Conservation (phyloP, 495 filamentous ascomycete genomes). For the Penicillium salamii region DNA sequence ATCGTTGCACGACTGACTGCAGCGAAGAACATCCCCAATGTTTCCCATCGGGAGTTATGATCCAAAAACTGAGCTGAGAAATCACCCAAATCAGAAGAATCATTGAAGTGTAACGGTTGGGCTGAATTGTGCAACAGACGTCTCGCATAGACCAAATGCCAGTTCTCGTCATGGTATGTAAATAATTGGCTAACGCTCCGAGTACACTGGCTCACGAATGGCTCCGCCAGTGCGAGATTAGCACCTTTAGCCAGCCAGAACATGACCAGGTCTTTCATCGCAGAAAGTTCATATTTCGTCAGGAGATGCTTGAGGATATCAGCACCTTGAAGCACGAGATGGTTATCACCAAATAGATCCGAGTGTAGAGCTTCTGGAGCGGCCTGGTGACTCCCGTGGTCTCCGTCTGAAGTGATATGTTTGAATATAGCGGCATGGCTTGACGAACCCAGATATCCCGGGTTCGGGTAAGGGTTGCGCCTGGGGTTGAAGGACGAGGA, state of each 20-base stretch:
- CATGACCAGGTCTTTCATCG: conserved; percentile 28
- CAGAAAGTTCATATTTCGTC: conserved; percentile 18
- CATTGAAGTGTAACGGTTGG: conserved; percentile 25
- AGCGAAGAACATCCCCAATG: conserved; percentile 37
- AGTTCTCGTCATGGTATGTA: conserved; percentile 22
- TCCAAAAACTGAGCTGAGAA: conserved; percentile 34
- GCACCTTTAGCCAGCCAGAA: conserved; percentile 35
- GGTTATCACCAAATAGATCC: conserved; percentile 21
- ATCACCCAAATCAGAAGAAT: conserved; percentile 15
- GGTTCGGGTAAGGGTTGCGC: conserved; percentile 40
- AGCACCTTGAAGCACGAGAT: conserved; percentile 24
- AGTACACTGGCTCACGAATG: conserved; percentile 28
- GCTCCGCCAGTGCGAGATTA: conserved; percentile 34
- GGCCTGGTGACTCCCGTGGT: conserved; percentile 8
- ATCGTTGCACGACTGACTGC: conserved; percentile 37
- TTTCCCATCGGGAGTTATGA: conserved; percentile 42
- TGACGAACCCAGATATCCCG: conserved; percentile 42
- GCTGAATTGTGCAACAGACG: conserved; percentile 34
- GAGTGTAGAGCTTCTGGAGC: conserved; percentile 8
- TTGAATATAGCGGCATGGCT: conserved; percentile 43
- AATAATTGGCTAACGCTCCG: conserved; percentile 27
- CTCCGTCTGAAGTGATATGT: conserved; percentile 31
- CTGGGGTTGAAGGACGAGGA: conserved; percentile 25
- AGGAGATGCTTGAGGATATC: conserved; percentile 27
- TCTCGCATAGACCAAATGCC: conserved; percentile 30